phyloP scores from a whole-genome alignment of 768 basidiomycete genomes.

The Boletellus ananiceps region DNA sequence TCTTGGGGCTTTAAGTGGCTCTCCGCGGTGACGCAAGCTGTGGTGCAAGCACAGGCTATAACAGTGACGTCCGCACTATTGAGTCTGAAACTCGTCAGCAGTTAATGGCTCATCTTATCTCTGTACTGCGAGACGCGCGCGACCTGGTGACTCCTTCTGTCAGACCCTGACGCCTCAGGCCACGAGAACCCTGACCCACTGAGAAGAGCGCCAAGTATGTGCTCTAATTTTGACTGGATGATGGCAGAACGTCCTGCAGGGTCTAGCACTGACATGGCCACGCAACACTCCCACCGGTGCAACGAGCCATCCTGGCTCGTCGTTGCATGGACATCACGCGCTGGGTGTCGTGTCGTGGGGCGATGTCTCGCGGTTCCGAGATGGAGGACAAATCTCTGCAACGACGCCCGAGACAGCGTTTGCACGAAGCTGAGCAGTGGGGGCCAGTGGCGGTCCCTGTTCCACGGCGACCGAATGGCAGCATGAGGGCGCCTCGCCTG shows the following conservation, averaged over 20 bases:
- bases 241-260: background rate
- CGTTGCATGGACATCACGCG: constrained; percentile 13
- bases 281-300: constrained; percentile 4
- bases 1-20: constrained; percentile 20
- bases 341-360: constrained; percentile 7
- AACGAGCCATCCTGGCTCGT: constrained; percentile 1
- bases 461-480: constrained; percentile 1
- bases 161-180: background rate
- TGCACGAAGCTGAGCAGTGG: constrained; percentile 2
- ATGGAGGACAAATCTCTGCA: constrained; percentile 12
- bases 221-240: background rate
- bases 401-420: constrained; percentile 8
- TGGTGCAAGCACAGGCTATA: background rate
- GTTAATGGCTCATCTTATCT: constrained; percentile 3
- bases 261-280: background rate
- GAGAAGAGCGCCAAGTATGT: background rate
- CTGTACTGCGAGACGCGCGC: background rate
- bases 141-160: background rate
- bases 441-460: constrained; percentile 1
- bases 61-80: background rate
- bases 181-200: background rate
- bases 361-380: constrained; percentile 22
- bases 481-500: constrained; percentile 10
- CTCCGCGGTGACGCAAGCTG: constrained; percentile 18
- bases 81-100: constrained; percentile 7